Evolutionary conservation across 495 filamentous ascomycete species (phyloP), one percentile per base, ranked within the genome.

Genomic region (Tetracladium setigerum): DNA sequence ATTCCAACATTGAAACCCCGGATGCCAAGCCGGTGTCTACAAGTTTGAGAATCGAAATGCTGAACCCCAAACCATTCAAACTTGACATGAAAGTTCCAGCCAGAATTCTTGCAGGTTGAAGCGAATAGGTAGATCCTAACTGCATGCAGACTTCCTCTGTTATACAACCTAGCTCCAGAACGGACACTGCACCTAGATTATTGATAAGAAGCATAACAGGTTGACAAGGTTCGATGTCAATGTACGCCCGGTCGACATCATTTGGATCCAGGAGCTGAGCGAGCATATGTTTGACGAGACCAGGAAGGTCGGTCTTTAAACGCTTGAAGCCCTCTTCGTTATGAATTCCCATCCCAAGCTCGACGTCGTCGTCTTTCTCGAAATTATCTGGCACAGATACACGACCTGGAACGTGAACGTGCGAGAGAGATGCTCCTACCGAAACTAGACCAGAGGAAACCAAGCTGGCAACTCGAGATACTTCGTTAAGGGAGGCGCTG

Each of bases 271-370:
- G 72, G 50, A 95, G 68, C 60, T 94, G 84, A 44, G 65, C 67
- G 18, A 96, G 71, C 85, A 96, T 90, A 34, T 67, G 82, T 49
- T 70, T 62, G 41, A 95, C 82, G 38, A 94, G 67, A 49, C 77
- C 75, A 1, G 75, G 70, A 24, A 95, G 68, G 52, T 78, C 72
- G 4, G 79, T 69, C 18, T 62, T 67, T n/a, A n/a, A n/a, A n/a
- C n/a, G n/a, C n/a, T n/a, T n/a, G 52, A 80, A 83, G 0, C 90
- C 90, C 0, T 84, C 77, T 66, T 96, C 90, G 59, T 96, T 96
- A 63, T 96, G 90, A 60, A 95, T 95, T 11, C 90, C 90, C 91
- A 95, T 96, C 8, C 31, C 31, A 53, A 96, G 73, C 69, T 96
- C 90, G 16, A 92, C 79, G 68, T 95, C 83, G 31, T 78, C 81